A percentile compares a stretch with the other conserved stretches of the same genome.
Evolutionary conservation across 2,329 filamentous ascomycete species (phyloP).

Genomic region (Drechslerella stenobrocha): DNA sequence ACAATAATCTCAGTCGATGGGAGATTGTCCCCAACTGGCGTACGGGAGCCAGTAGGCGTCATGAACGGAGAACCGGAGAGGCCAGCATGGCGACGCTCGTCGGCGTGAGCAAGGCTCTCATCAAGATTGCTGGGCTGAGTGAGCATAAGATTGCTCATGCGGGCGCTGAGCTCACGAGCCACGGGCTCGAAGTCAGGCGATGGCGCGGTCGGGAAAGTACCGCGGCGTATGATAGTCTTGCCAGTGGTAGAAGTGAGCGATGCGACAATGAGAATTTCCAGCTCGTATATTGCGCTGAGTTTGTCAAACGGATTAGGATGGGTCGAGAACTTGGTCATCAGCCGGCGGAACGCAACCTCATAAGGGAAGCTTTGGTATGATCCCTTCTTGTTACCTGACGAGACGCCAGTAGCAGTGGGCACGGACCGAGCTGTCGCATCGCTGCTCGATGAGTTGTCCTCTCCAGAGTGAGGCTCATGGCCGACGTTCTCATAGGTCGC

Average conservation of each 20-base stretch:
- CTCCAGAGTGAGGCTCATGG: constrained; percentile 56
- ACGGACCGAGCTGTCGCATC: constrained; percentile 58
- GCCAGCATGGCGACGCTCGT: constrained; percentile 65
- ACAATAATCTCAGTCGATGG: constrained; percentile 68
- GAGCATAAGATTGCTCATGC: constrained; percentile 57
- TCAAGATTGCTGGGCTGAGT: constrained; percentile 62
- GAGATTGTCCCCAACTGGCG: constrained; percentile 49
- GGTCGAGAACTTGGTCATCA: constrained; percentile 83
- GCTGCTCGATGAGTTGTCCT: constrained; percentile 58
- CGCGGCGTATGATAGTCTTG: constrained; percentile 55
- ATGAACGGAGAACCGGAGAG: constrained; percentile 52
- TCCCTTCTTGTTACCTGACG: constrained; percentile 55
- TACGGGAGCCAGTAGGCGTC: constrained; percentile 51
- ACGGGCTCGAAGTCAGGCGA: constrained; percentile 58
- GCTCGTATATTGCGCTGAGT: constrained; percentile 76
- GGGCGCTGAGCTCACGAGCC: constrained; percentile 58
- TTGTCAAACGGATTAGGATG: constrained; percentile 87
- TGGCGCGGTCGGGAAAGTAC: constrained; percentile 55
- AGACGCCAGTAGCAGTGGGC: constrained; percentile 54
- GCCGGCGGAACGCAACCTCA: constrained; percentile 73
- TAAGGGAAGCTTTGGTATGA: constrained; percentile 69
- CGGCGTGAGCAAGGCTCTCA: constrained; percentile 70
- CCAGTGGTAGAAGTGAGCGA: constrained; percentile 66
- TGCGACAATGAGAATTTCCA: constrained; percentile 78
- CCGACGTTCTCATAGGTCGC: constrained; percentile 57